Base-by-base conservation (phyloP, 176 grass and related monocot species). In the Cymbopogon citratus region DNA sequence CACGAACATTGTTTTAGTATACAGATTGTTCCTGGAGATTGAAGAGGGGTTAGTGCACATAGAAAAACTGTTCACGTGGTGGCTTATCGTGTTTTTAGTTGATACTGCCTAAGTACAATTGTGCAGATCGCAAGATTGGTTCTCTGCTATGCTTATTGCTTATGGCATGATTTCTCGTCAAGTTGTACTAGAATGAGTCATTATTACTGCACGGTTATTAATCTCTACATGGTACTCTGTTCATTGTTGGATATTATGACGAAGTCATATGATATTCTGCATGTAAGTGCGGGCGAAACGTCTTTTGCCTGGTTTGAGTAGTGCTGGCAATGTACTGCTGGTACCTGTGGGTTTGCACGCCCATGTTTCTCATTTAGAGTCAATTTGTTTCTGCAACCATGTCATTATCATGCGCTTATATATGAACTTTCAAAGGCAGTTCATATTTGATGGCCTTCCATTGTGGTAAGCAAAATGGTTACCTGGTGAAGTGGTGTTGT, bases 31-130 rank as follows among this genome's bases (percentile, higher is more conserved):
- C 74, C 69, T 83, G 60, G 39, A 82, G 43, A 64, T 62, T 6
- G 67, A 36, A 77, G 57, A 68, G 29, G 59, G 61, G 48, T 59
- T 79, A 66, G 36, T 83, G 83, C 74, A 82, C 84, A 86, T 86
- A 86, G 78, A 15, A 54, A 48, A 71, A 33, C 61, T 82, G 38
- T 86, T 86, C 74, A 67, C 67, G 7, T 74, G 41, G 48, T 60
- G 67, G 60, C 78, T 85, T 34, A 44, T 81, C 63, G 14, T 18
- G 23, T 38, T 36, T 72, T 78, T 73, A 90, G 66, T 78, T 90
- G 66, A 74, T 74, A 51, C 73, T 62, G 73, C 18, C 9, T 9
- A 38, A 49, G 73, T 81, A 66, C 13, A 48, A 56, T 64, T 52
- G 78, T 82, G 59, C 27, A 25, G n/a, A 51, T 16, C 33, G 52